These are phyloP conservation scores for Nigrograna mackinnonii DNA, from an alignment of 2,329 filamentous ascomycete genomes.

Conservation along the genomic window DNA sequence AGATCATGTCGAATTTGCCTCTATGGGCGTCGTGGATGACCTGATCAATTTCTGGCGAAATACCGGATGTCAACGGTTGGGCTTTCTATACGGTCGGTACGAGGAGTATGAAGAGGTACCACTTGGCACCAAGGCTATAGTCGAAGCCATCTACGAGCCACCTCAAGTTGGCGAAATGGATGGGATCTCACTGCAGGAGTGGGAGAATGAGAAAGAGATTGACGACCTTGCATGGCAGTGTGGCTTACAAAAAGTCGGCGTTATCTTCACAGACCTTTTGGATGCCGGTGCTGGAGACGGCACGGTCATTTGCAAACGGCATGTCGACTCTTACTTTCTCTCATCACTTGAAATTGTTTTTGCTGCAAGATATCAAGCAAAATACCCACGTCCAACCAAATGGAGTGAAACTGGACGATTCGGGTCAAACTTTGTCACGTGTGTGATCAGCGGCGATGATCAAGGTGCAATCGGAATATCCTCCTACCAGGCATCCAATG, in stretches of 20 bases:
- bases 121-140: slow-evolving; percentile 89
- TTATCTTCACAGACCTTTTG: slow-evolving; percentile 92
- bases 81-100: slow-evolving; percentile 89
- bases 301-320: slow-evolving; percentile 89
- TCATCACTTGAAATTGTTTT: slow-evolving; percentile 92
- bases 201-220: slow-evolving; percentile 82
- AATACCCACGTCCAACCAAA: slow-evolving; percentile 87
- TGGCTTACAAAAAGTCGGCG: slow-evolving; percentile 84
- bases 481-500: slow-evolving; percentile 92
- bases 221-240: slow-evolving; percentile 81
- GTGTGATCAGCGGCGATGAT: slow-evolving; percentile 91
- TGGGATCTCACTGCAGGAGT: slow-evolving; percentile 81
- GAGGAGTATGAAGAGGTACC: slow-evolving; percentile 91
- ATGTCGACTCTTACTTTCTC: slow-evolving; percentile 92
- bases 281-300: slow-evolving; percentile 82
- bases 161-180: slow-evolving; percentile 89
- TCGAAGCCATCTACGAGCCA: slow-evolving; percentile 96
- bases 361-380: slow-evolving; percentile 83
- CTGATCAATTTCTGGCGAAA: slow-evolving; percentile 91
- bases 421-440: slow-evolving; percentile 96
- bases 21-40: slow-evolving; percentile 81
- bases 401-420: slow-evolving; percentile 96
- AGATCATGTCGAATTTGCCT: slow-evolving; percentile 95
- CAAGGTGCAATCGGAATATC: slow-evolving; percentile 85
- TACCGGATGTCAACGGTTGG: slow-evolving; percentile 81